Conservation (phyloP, 805 yeast genomes). For the Metschnikowia cerradonensis region DNA sequence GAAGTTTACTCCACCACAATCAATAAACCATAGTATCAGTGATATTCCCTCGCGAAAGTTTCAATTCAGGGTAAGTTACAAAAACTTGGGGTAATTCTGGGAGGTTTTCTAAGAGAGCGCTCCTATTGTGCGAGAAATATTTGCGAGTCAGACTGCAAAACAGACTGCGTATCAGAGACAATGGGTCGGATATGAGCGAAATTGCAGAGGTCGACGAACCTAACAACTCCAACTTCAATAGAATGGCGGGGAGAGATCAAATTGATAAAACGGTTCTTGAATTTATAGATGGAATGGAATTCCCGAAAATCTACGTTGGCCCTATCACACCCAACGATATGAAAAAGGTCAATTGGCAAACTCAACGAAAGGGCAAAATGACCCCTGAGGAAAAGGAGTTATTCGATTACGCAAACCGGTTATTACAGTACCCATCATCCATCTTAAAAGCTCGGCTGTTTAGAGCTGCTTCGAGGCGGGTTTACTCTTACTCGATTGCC, state of each 20-base stretch:
- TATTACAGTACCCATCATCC: neutral
- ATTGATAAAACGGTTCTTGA: neutral
- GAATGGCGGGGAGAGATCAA: neutral
- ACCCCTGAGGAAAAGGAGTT: neutral
- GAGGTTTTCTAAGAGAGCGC: too few relatives aligned
- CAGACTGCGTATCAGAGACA: neutral
- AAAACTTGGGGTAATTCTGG: too few relatives aligned
- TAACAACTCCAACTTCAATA: neutral
- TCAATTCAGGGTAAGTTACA: too few relatives aligned
- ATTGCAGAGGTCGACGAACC: neutral
- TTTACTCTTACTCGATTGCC: neutral
- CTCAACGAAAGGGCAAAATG: neutral
- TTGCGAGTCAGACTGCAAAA: neutral
- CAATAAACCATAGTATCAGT: too few relatives aligned
- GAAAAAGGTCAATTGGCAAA: neutral
- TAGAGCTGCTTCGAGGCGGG: neutral
- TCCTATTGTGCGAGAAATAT: too few relatives aligned
- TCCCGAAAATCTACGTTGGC: neutral
- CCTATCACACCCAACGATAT: neutral
- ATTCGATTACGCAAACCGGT: neutral
- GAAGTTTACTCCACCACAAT: too few relatives aligned
- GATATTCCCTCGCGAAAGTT: too few relatives aligned
- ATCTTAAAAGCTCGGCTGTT: neutral
- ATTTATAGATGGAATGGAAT: neutral
- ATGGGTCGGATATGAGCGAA: neutral